A percentile compares a stretch with the other conserved stretches of the same genome.
These are phyloP conservation scores for Penicillium taxi DNA, from an alignment of 495 filamentous ascomycete genomes.

Conservation along the genomic window DNA sequence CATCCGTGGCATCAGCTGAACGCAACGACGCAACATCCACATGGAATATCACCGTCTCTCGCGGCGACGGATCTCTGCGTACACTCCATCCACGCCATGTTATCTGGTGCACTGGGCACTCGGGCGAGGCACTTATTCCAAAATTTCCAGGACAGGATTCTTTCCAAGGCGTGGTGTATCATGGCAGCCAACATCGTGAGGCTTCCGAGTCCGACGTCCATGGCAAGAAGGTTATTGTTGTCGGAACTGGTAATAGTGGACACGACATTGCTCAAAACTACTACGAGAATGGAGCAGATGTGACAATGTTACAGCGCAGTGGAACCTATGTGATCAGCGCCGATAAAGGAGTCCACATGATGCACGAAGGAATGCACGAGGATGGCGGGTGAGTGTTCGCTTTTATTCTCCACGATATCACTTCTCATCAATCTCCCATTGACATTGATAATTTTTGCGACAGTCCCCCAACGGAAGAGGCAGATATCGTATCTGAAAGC, in stretches of 20 bases:
- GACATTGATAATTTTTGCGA: background rate
- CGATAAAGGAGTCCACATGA: slow-evolving; percentile 49
- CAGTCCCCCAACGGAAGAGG: slow-evolving; percentile 48
- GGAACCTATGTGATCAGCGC: slow-evolving; percentile 65
- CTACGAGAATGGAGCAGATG: slow-evolving; percentile 63
- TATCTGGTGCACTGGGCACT: slow-evolving; percentile 44
- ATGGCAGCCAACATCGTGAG: slow-evolving; percentile 36
- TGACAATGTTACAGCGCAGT: slow-evolving; percentile 73
- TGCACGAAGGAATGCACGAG: slow-evolving; percentile 51
- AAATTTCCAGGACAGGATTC: slow-evolving; percentile 34
- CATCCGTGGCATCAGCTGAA: slow-evolving; percentile 40
- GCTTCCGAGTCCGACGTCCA: slow-evolving; percentile 29
- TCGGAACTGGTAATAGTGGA: slow-evolving; percentile 76
- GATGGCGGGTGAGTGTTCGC: slow-evolving; percentile 49
- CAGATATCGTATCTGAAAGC: slow-evolving; percentile 50
- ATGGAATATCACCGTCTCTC: slow-evolving; percentile 55
- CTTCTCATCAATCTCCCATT: background rate
- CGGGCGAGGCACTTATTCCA: slow-evolving; percentile 42
- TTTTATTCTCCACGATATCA: background rate
- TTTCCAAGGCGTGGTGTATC: slow-evolving; percentile 43
- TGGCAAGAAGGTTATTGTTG: slow-evolving; percentile 65
- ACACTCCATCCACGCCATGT: slow-evolving; percentile 39
- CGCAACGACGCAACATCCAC: slow-evolving; percentile 46
- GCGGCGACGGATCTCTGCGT: slow-evolving; percentile 33
- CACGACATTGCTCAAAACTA: slow-evolving; percentile 81